Percentiles rank a stretch among this genome's conserved stretches.
phyloP scores from a whole-genome alignment of 73 alveolate species.

The Loxodes magnus region DNA sequence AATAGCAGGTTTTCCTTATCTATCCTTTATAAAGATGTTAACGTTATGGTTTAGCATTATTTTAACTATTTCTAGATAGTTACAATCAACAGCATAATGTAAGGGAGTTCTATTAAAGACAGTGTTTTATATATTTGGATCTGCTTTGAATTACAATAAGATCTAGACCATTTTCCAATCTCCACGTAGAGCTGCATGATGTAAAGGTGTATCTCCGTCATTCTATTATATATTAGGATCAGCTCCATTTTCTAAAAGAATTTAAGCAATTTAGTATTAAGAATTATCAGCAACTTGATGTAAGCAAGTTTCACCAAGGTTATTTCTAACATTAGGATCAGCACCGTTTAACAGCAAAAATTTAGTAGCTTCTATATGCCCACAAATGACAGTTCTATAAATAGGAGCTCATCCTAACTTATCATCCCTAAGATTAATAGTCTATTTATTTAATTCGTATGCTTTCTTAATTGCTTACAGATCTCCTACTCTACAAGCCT shows the following conservation, averaged over 20 bases:
- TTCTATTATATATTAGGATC: slow-evolving; percentile 19
- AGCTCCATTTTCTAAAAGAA: slow-evolving; percentile 12
- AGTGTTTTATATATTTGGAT: slow-evolving; percentile 5
- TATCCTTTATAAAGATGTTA: background rate
- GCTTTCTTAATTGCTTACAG: too few relatives aligned
- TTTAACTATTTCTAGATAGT: background rate
- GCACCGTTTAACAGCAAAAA: slow-evolving; percentile 16
- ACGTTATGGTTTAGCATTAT: background rate
- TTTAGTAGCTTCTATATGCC: slow-evolving; percentile 9
- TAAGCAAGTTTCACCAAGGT: slow-evolving; percentile 20
- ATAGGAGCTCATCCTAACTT: slow-evolving; percentile 24
- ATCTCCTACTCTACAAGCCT: too few relatives aligned
- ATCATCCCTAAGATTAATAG: slow-evolving; percentile 5
- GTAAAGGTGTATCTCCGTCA: slow-evolving; percentile 14
- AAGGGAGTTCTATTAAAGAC: background rate
- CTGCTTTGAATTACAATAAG: background rate
- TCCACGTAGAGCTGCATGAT: slow-evolving; percentile 3
- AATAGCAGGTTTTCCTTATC: background rate
- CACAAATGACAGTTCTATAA: slow-evolving; percentile 17
- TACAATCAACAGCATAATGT: slow-evolving; percentile 9
- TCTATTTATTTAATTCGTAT: too few relatives aligned
- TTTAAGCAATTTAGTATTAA: slow-evolving; percentile 3
- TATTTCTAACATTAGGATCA: slow-evolving; percentile 11
- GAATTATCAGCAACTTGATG: slow-evolving; percentile 20
- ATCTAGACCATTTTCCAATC: background rate